Conservation (phyloP, 1,139 yeast genomes). For the Waltiozyma sp. region DNA sequence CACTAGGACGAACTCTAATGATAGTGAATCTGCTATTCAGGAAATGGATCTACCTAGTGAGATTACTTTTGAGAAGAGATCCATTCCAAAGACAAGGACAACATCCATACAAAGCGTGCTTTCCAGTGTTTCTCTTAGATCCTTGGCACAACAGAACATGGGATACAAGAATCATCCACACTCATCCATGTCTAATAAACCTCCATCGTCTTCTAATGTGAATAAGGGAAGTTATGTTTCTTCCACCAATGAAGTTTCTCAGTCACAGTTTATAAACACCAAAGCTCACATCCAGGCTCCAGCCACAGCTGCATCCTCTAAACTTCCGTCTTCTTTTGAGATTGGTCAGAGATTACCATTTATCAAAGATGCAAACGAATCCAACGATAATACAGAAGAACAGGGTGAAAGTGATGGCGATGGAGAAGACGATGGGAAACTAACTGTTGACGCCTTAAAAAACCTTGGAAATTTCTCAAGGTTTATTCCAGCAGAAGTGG, state of each 20-base stretch:
- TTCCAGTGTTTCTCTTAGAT: conserved; percentile 47
- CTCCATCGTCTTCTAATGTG: background rate
- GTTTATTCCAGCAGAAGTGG: conserved; percentile 46
- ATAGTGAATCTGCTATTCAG: conserved; percentile 3
- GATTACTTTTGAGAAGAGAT: conserved; percentile 39
- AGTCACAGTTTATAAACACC: conserved; percentile 13
- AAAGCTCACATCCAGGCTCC: conserved; percentile 20
- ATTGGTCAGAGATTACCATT: conserved; percentile 24
- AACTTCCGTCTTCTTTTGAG: conserved; percentile 19
- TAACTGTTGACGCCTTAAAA: conserved; percentile 29
- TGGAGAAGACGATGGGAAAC: conserved; percentile 22
- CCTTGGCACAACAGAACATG: conserved; percentile 17
- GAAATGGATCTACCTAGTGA: conserved; percentile 8
- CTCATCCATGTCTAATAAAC: background rate
- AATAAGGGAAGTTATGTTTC: background rate
- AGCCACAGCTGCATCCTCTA: conserved; percentile 18
- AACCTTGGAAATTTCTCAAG: conserved; percentile 21
- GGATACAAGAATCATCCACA: conserved; percentile 2
- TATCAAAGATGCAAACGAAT: conserved; percentile 6
- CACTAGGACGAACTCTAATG: background rate
- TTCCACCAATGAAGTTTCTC: conserved; percentile 6
- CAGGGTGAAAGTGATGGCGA: conserved; percentile 16
- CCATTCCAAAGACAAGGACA: conserved; percentile 39
- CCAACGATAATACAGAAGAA: background rate
- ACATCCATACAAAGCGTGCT: conserved; percentile 58